A percentile compares a stretch with the other conserved stretches of the same genome.
phyloP scores from a whole-genome alignment of 345 rosid genomes.

The Salix udensis region DNA sequence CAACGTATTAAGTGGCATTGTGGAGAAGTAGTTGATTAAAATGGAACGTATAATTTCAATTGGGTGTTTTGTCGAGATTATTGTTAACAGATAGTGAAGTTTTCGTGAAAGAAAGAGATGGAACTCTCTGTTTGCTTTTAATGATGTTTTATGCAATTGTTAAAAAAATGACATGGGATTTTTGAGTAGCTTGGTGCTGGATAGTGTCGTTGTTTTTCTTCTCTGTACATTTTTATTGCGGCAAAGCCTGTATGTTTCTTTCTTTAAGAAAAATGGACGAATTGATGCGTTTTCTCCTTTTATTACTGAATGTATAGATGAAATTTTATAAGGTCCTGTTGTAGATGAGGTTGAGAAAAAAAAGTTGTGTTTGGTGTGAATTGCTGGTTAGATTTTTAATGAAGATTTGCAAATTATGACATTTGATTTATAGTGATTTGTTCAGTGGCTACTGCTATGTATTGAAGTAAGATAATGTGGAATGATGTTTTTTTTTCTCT shows the following conservation, averaged over 20 bases:
- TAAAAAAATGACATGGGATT: background rate
- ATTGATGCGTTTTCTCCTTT: background rate
- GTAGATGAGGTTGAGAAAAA: background rate
- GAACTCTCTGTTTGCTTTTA: background rate
- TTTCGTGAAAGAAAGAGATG: background rate
- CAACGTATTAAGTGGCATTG: too few species aligned
- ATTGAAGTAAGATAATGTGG: background rate
- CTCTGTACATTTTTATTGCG: background rate
- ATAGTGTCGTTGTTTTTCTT: too few species aligned
- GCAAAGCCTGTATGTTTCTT: background rate
- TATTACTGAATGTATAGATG: background rate
- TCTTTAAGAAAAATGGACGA: background rate
- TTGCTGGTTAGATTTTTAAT: background rate
- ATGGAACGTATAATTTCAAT: too few species aligned
- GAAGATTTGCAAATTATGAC: background rate
- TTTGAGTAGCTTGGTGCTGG: background rate
- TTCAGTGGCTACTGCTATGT: background rate
- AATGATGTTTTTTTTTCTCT: background rate
- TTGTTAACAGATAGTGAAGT: too few species aligned
- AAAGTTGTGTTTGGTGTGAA: background rate
- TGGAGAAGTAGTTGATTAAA: too few species aligned
- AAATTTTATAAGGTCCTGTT: background rate
- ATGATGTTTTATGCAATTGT: background rate
- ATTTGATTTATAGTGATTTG: background rate
- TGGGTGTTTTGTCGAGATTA: too few species aligned